Base-by-base conservation (phyloP, 805 yeast species). In the Trichomonascus vanleenenianus region DNA sequence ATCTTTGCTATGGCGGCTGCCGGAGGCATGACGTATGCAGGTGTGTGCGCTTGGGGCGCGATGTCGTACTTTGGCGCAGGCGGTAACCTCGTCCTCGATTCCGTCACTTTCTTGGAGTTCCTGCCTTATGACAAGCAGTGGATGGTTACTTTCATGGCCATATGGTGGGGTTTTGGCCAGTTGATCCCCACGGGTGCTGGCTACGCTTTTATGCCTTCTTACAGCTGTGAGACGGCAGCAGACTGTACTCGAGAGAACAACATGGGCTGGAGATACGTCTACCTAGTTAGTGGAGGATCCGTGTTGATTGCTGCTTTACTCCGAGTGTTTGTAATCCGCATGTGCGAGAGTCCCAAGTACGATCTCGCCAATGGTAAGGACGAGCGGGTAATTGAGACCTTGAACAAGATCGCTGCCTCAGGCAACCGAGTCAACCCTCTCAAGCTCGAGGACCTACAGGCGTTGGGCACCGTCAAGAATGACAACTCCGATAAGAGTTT, bases 141-240 rank as follows among this genome's bases (percentile, higher is more conserved):
- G 68, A 56, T 74, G 47, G 66, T 72, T 36, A 75, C 81, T 2
- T 64, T 74, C 31, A 67, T 78, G 59, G 76, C 80, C 16, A 62
- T 68, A 33, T 79, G 72, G 75, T 78, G 83, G 83, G 79, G 81
- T 38, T 64, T 78, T 31, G 83, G 82, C 30, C 82, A 78, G 56
- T 68, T 78, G 2, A 63, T 77, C 36, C 71, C 78, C 7, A 67
- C 66, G 22, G 58, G 76, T 19, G 54, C 76, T 32, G 71, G 79
- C 2, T 78, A 80, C 78, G 81, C 76, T 0, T 72, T 74, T 46
- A 61, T 78, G 41, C 70, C 78, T 10, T 68, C 72, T 44, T 64
- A 65, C 48, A 71, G 76, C 6, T 76, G 83, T 56, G 59, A 62
- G 14, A 54, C 68, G 61, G 57, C 58, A 9, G 68, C 57, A 14